These are phyloP conservation scores for Chaetomiaceae sp. DNA, from an alignment of 2,329 filamentous ascomycete species.

Conservation along the genomic window DNA sequence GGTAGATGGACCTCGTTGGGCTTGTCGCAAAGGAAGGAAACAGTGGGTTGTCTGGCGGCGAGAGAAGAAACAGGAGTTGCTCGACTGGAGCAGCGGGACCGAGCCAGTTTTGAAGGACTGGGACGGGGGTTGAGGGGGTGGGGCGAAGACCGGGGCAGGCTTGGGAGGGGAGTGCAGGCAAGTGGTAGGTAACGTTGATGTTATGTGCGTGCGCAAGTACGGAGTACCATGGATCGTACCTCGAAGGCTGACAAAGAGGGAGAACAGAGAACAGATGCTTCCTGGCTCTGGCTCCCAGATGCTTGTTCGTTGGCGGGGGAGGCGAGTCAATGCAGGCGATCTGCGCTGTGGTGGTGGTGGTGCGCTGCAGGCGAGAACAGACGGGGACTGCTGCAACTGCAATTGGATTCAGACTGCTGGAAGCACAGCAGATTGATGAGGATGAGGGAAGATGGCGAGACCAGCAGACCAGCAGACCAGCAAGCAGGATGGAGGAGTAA, in stretches of 20 bases:
- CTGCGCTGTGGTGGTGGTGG: neutral
- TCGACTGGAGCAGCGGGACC: slow-evolving; percentile 15
- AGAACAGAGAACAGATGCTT: too few species aligned
- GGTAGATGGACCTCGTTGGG: slow-evolving; percentile 15
- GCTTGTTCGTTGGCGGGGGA: neutral
- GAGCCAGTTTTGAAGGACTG: slow-evolving; percentile 24
- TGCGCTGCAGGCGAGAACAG: neutral
- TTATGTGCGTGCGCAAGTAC: too few species aligned
- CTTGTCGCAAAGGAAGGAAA: slow-evolving; percentile 17
- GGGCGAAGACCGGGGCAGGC: neutral
- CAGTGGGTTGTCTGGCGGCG: slow-evolving; percentile 13
- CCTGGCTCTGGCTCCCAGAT: neutral
- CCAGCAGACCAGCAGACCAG: neutral
- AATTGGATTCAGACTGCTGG: neutral
- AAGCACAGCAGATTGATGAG: neutral
- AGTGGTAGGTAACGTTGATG: too few species aligned
- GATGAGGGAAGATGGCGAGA: slow-evolving; percentile 7
- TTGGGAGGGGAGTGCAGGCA: neutral
- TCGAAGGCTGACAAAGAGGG: neutral
- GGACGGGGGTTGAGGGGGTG: slow-evolving; percentile 3
- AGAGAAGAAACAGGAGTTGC: slow-evolving; percentile 17
- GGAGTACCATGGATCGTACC: too few species aligned
- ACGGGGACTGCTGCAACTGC: neutral
- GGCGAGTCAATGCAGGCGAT: slow-evolving; percentile 3
- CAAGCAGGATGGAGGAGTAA: neutral